phyloP scores from a whole-genome alignment of 331 rosid species.

The Malus hybrid region DNA sequence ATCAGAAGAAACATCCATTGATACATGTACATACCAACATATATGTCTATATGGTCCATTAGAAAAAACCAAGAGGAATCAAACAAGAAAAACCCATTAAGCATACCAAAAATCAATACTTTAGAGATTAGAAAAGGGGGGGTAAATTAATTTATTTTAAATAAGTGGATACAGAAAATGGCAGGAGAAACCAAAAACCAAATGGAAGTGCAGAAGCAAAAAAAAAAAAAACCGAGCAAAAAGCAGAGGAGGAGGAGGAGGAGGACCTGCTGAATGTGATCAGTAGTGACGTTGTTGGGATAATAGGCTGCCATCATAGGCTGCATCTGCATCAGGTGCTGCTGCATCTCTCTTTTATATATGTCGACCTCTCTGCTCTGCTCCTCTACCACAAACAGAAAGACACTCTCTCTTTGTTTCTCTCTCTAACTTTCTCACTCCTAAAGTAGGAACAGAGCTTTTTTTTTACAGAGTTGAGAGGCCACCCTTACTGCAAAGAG shows the following conservation, averaged over 20 bases:
- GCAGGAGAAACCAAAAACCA: neutral
- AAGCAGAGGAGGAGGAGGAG: conserved; percentile 5
- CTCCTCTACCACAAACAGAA: neutral
- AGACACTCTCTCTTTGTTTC: conserved; percentile 20
- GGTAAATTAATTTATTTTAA: neutral
- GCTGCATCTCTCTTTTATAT: conserved; percentile 58
- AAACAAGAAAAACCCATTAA: neutral
- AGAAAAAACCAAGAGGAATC: neutral
- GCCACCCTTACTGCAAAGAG: conserved; percentile 18
- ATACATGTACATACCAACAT: neutral
- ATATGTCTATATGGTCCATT: neutral
- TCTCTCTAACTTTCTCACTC: conserved; percentile 19
- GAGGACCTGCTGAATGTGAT: conserved; percentile 98
- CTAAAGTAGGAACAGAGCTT: conserved; percentile 11
- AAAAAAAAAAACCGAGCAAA: neutral
- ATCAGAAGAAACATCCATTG: neutral
- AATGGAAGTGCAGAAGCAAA: neutral
- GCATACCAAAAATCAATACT: neutral
- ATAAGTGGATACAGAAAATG: neutral
- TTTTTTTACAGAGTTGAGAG: conserved; percentile 9
- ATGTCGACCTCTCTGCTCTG: neutral
- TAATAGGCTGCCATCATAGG: conserved; percentile 99
- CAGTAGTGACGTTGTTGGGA: conserved; percentile 98
- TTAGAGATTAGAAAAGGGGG: neutral
- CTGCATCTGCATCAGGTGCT: conserved; percentile 99